A percentile compares a stretch with the other conserved stretches of the same genome.
These are phyloP conservation scores for Chlorella ohadii DNA, from an alignment of 139 green algal genomes.

Conservation along the genomic window DNA sequence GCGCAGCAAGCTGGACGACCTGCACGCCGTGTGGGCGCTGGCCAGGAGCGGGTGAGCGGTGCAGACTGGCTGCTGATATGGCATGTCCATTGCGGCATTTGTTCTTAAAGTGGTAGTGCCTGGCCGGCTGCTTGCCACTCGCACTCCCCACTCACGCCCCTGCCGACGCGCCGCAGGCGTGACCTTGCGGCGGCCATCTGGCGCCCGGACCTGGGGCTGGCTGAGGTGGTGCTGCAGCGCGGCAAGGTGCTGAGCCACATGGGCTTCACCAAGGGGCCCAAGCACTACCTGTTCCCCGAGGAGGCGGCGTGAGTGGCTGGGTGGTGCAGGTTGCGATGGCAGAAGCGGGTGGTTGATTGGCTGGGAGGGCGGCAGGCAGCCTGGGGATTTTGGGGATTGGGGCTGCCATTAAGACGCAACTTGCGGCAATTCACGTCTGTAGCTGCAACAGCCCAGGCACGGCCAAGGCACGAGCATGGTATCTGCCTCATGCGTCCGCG, in stretches of 20 bases:
- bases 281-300: slow-evolving; percentile 44
- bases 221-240: slow-evolving; percentile 48
- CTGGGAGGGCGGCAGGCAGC: too few species aligned
- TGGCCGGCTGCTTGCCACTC: too few species aligned
- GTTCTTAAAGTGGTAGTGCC: too few species aligned
- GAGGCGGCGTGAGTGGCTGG: slow-evolving; percentile 33
- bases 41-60: slow-evolving; percentile 31
- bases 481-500: background rate
- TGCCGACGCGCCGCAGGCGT: background rate
- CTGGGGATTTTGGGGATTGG: too few species aligned
- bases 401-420: too few species aligned
- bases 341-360: background rate
- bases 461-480: too few species aligned
- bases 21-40: slow-evolving; percentile 33
- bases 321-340: background rate
- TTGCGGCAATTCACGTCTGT: too few species aligned
- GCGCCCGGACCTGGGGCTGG: slow-evolving; percentile 33
- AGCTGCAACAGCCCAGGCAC: too few species aligned
- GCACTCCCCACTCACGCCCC: too few species aligned
- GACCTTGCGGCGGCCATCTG: slow-evolving; percentile 52
- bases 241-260: slow-evolving; percentile 46
- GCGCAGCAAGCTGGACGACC: slow-evolving; percentile 34
- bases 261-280: slow-evolving; percentile 26
- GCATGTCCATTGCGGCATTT: too few species aligned
- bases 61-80: too few species aligned